Conservation (phyloP, 2,329 filamentous ascomycete genomes). For the Penicillium brevicompactum region DNA sequence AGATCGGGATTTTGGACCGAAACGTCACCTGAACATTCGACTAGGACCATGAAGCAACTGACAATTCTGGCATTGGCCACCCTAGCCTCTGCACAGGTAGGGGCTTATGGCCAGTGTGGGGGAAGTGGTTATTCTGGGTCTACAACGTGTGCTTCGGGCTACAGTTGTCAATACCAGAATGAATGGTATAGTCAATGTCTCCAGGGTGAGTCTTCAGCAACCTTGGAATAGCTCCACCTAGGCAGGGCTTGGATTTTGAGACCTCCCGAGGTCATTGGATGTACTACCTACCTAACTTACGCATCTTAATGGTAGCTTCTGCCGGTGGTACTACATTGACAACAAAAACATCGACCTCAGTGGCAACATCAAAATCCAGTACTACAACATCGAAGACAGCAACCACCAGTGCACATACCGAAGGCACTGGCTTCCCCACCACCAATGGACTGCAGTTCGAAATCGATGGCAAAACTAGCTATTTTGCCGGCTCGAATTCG, state of each 20-base stretch:
- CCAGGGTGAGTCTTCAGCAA: background rate
- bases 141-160: constrained; percentile 15
- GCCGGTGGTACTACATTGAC: background rate
- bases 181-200: constrained; percentile 26
- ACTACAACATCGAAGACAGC: constrained; percentile 10
- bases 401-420: constrained; percentile 4
- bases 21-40: background rate
- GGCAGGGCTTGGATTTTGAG: too few species aligned
- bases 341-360: constrained; percentile 1
- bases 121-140: constrained; percentile 18
- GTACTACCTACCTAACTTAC: background rate
- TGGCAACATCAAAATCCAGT: constrained; percentile 2
- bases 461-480: constrained; percentile 43
- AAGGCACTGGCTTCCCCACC: constrained; percentile 18
- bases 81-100: constrained; percentile 24
- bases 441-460: constrained; percentile 36
- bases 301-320: background rate
- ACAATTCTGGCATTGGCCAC: constrained; percentile 17
- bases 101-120: constrained; percentile 23
- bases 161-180: constrained; percentile 19
- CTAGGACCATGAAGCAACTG: constrained; percentile 20
- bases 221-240: too few species aligned
- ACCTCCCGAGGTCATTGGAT: background rate
- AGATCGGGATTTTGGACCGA: too few species aligned
- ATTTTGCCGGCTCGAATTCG: constrained; percentile 54